Conservation (phyloP, 2,329 filamentous ascomycete genomes). For the Huntiella savannae region DNA sequence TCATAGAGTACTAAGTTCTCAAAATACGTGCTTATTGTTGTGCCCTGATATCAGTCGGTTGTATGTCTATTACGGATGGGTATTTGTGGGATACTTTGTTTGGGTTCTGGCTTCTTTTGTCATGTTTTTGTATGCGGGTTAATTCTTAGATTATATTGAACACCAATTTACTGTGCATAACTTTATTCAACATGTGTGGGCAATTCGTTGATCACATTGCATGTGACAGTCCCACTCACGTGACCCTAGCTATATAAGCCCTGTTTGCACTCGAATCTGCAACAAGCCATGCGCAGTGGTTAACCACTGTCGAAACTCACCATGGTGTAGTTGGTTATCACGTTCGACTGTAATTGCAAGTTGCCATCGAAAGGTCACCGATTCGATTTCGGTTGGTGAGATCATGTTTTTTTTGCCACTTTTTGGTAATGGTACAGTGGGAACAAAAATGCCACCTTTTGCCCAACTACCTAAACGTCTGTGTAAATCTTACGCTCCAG, state of each 20-base stretch:
- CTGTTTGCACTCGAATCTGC: neutral
- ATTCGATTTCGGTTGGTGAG: slow-evolving; percentile 12
- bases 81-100: neutral
- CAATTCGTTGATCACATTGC: neutral
- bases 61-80: neutral
- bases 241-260: neutral
- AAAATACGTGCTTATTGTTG: neutral
- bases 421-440: neutral
- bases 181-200: neutral
- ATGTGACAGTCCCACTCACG: neutral
- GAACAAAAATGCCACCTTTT: no score
- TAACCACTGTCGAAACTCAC: slow-evolving; percentile 10
- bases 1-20: neutral
- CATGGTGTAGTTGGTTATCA: slow-evolving; percentile 12
- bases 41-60: neutral
- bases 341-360: slow-evolving; percentile 11
- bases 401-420: slow-evolving; percentile 16
- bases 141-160: neutral
- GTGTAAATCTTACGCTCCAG: no score
- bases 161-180: neutral
- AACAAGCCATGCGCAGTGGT: slow-evolving; percentile 9
- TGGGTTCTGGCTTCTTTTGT: neutral
- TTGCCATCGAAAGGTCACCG: slow-evolving; percentile 11
- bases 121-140: neutral
- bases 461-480: no score